Evolutionary conservation across 1,284 basidiomycete genomes (phyloP), one percentile per base, ranked within the genome.

Genomic region (Golubevia sp.): DNA sequence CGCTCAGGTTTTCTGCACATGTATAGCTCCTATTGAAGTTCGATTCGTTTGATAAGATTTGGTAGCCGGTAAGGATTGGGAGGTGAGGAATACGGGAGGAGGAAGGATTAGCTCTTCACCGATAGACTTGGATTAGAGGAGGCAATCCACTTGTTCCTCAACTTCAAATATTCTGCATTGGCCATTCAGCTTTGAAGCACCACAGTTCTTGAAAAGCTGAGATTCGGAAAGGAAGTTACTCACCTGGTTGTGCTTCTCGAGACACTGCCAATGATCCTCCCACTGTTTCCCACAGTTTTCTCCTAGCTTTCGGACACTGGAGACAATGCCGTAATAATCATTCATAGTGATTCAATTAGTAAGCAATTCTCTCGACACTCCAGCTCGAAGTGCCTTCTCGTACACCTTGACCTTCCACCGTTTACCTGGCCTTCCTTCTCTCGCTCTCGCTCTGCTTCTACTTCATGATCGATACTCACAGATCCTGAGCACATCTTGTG

Each of bases 201-300:
- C n/a, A n/a, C n/a, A n/a, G n/a, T n/a, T n/a, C n/a, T 8, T 49
- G 55, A 56, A 49, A 24, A 18, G 18, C 38, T 23, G 23, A 24
- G 55, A 58, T 38, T 7, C 1, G 18, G 34, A 24, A 34, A 55
- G 8, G 15, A 13, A 52, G 48, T 13, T 49, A 85, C 88, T 62
- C 64, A 92, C 95, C 86, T 99, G 96, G 87, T 99, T 99, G 86
- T 95, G 92, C 82, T 88, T 86, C 85, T 99, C 97, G 70, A 99
- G 86, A 84, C 97, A 99, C 70, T 91, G 87, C 94, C 94, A 99
- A 85, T 99, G 97, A 21, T 89, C 88, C 74, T 97, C 90, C 82
- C 94, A 99, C 82, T 95, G 90, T 69, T 90, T 87, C 69, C 91
- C 84, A 84, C 97, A 99, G 85, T 92, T 92, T 85, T 96, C 92